Conservation (phyloP, 169 alveolate genomes). For the Theileria luwenshuni region DNA sequence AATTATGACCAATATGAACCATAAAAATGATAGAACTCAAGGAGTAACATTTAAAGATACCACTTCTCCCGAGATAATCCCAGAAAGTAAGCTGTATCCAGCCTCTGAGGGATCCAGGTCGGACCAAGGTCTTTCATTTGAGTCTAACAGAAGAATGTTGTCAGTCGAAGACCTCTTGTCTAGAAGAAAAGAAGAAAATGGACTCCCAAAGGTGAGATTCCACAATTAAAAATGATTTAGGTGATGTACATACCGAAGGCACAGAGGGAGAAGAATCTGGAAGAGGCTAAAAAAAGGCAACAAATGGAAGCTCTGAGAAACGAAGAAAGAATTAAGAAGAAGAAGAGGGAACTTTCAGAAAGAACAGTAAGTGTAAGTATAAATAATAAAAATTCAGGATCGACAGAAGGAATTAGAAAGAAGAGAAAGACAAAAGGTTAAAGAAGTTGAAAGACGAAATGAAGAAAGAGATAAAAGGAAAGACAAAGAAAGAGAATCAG, state of each 20-base stretch:
- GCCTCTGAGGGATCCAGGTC: neutral
- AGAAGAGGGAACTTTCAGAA: conserved; percentile 17
- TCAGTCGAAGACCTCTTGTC: conserved; percentile 24
- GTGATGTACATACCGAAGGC: conserved; percentile 69
- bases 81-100: conserved; percentile 12
- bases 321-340: conserved; percentile 33
- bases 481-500: conserved; percentile 19
- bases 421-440: conserved; percentile 34
- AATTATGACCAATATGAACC: neutral
- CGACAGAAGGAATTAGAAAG: conserved; percentile 27
- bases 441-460: conserved; percentile 22
- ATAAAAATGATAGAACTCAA: neutral
- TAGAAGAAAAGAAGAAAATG: conserved; percentile 1
- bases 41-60: conserved; percentile 16
- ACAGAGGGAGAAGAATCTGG: conserved; percentile 63
- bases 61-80: conserved; percentile 24
- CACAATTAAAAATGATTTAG: conserved; percentile 24
- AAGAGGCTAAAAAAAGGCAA: conserved; percentile 53
- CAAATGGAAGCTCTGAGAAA: conserved; percentile 24
- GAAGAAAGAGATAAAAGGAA: conserved; percentile 19
- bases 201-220: conserved; percentile 45
- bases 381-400: neutral
- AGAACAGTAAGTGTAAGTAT: conserved; percentile 19
- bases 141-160: conserved; percentile 10
- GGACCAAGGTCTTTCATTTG: neutral